A percentile compares a stretch with the other conserved stretches of the same genome.
These are phyloP conservation scores for Paramyrothecium roridum DNA, from an alignment of 2,329 filamentous ascomycete genomes.

Conservation along the genomic window DNA sequence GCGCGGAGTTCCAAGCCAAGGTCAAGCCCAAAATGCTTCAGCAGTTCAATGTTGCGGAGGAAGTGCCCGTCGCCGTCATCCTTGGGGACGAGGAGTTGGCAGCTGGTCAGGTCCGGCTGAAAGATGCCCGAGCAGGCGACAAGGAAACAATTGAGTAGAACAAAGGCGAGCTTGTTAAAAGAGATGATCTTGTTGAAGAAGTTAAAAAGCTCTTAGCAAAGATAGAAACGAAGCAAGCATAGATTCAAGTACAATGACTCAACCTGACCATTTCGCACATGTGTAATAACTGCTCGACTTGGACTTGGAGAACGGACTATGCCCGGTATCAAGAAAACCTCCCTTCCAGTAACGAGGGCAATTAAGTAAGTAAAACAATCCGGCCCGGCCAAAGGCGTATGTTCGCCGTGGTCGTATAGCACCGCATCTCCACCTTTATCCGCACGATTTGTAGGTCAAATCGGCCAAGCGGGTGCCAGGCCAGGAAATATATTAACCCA, in stretches of 20 bases:
- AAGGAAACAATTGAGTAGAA: neutral
- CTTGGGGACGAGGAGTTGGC: conserved; percentile 87
- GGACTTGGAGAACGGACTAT: too few relatives aligned
- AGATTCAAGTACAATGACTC: neutral
- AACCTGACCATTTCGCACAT: too few relatives aligned
- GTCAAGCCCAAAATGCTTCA: conserved; percentile 82
- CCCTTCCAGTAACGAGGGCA: too few relatives aligned
- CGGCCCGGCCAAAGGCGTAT: too few relatives aligned
- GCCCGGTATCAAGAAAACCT: too few relatives aligned
- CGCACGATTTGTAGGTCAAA: too few relatives aligned
- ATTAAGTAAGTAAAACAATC: too few relatives aligned
- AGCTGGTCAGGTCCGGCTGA: conserved; percentile 80
- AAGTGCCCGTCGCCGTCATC: conserved; percentile 82
- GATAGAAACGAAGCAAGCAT: neutral
- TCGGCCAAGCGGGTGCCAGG: too few relatives aligned
- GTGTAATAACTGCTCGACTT: too few relatives aligned
- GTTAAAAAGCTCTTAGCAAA: neutral
- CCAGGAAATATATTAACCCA: too few relatives aligned
- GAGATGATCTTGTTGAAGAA: neutral
- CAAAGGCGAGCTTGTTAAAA: neutral
- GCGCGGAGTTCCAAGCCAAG: conserved; percentile 85
- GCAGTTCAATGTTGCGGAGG: conserved; percentile 91
- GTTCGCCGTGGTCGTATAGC: too few relatives aligned
- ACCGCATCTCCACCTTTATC: too few relatives aligned
- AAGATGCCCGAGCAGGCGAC: conserved; percentile 41